Evolutionary conservation across 352 stramenopile species (phyloP).

Genomic region (Bremia lactucae): DNA sequence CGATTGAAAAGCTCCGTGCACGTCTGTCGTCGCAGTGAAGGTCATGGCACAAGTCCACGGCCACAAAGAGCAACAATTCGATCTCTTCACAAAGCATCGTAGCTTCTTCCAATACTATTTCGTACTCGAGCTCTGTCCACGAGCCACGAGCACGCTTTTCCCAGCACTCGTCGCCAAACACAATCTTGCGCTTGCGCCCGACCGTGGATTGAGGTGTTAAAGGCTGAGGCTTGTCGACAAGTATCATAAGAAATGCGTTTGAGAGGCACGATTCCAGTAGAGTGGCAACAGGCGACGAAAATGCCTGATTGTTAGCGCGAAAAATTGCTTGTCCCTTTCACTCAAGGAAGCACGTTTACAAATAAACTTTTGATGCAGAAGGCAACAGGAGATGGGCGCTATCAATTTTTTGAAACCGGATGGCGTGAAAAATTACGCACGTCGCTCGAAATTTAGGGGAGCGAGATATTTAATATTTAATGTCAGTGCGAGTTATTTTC

Average conservation of each 20-base stretch:
- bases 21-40: constrained; percentile 25
- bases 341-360: constrained; percentile 11
- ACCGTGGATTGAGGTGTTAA: constrained; percentile 4
- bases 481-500: constrained; percentile 5
- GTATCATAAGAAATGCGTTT: constrained; percentile 20
- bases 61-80: constrained; percentile 51
- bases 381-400: constrained; percentile 1
- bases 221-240: constrained; percentile 25
- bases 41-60: constrained; percentile 43
- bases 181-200: constrained; percentile 42
- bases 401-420: constrained; percentile 21
- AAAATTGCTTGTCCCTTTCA: neutral
- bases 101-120: constrained; percentile 61
- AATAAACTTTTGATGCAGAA: constrained; percentile 12
- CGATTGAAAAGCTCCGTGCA: constrained; percentile 19
- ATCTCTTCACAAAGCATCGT: constrained; percentile 57
- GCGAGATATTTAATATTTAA: neutral
- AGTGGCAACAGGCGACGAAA: constrained; percentile 1
- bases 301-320: neutral
- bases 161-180: constrained; percentile 20
- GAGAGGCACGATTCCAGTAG: constrained; percentile 15
- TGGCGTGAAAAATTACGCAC: constrained; percentile 21
- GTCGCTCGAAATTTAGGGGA: neutral
- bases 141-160: constrained; percentile 41
- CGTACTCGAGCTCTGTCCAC: constrained; percentile 63